Evolutionary conservation across 73 alveolate species (phyloP).

Genomic region (Tetrahymena borealis): DNA sequence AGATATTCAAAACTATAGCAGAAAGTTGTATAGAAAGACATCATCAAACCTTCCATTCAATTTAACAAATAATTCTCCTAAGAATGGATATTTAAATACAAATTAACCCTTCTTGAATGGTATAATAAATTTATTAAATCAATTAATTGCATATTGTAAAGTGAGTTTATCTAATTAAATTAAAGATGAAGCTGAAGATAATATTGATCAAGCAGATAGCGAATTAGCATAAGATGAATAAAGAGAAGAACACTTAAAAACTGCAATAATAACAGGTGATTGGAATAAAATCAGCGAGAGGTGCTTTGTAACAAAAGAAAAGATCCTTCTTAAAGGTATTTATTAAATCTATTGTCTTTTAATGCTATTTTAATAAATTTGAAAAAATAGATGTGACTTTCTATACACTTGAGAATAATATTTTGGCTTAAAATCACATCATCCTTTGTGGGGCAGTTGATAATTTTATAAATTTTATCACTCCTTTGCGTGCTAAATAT

Average conservation of each 20-base stretch:
- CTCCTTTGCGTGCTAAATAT: constrained; percentile 87
- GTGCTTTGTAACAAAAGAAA: constrained; percentile 71
- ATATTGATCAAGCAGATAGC: constrained; percentile 52
- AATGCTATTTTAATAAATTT: background rate
- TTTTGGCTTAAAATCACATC: constrained; percentile 86
- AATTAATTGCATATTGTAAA: no score
- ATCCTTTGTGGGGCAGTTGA: constrained; percentile 91
- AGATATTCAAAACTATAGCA: background rate
- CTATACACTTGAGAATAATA: constrained; percentile 76
- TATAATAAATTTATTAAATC: no score
- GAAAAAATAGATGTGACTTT: constrained; percentile 60
- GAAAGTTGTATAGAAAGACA: background rate
- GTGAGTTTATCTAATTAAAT: no score
- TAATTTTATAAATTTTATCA: constrained; percentile 79
- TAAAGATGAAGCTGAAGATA: constrained; percentile 41
- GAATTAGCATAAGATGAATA: constrained; percentile 55
- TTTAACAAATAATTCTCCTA: background rate
- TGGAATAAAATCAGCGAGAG: constrained; percentile 45
- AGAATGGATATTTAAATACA: no score
- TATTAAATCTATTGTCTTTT: background rate
- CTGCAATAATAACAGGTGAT: constrained; percentile 34
- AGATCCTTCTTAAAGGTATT: constrained; percentile 52
- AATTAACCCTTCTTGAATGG: no score
- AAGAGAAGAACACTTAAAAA: constrained; percentile 4
- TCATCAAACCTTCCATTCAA: background rate